phyloP scores from a whole-genome alignment of 805 yeast species.

The Pachysolen tannophilus region DNA sequence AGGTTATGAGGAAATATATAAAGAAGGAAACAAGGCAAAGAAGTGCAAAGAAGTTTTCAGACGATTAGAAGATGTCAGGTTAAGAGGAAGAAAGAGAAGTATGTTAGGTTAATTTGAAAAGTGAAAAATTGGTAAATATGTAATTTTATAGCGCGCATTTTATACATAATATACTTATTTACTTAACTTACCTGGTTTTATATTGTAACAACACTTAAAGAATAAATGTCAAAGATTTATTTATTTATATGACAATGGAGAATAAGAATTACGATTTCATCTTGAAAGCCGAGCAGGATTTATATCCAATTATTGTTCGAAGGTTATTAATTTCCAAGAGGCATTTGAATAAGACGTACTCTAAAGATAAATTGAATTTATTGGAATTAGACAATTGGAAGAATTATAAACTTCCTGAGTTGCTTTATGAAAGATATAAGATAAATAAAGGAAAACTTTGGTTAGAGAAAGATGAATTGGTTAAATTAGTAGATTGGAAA shows the following conservation, averaged over 20 bases:
- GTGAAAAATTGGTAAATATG: too few species aligned
- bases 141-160: too few species aligned
- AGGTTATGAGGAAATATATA: constrained; percentile 48
- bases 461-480: constrained; percentile 32
- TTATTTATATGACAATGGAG: too few species aligned
- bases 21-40: constrained; percentile 23
- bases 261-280: too few species aligned
- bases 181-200: too few species aligned
- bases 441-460: constrained; percentile 13
- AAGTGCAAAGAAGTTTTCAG: constrained; percentile 45
- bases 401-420: constrained; percentile 20
- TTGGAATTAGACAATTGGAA: constrained; percentile 32
- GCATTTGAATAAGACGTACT: constrained; percentile 9
- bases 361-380: constrained; percentile 17
- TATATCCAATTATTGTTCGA: background rate
- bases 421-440: constrained; percentile 18
- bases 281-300: background rate
- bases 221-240: too few species aligned
- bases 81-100: constrained; percentile 91
- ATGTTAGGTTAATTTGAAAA: constrained; percentile 71
- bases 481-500: constrained; percentile 40
- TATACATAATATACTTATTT: too few species aligned
- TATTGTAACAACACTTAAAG: too few species aligned
- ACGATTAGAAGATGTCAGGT: constrained; percentile 74
- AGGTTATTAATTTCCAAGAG: background rate